Evolutionary conservation across 2,329 filamentous ascomycete genomes (phyloP).

Genomic region (Fonsecaea nubica): DNA sequence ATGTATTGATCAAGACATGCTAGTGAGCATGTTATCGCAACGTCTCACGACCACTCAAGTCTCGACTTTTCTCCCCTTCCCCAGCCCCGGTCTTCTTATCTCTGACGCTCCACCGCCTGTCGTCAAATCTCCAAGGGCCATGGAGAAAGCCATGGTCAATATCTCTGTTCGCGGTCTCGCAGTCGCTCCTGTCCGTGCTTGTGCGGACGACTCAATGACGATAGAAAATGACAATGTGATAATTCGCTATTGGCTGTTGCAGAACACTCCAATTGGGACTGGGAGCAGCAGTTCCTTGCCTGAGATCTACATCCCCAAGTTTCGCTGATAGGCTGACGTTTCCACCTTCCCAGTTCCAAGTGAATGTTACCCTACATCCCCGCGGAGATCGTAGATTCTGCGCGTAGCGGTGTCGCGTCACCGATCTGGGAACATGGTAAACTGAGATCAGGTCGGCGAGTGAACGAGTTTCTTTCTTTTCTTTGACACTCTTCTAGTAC

Average conservation of each 20-base stretch:
- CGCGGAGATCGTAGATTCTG: slow-evolving; percentile 27
- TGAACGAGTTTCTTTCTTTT: background rate
- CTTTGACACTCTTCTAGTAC: background rate
- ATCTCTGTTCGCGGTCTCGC: background rate
- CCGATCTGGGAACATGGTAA: background rate
- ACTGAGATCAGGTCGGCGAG: background rate
- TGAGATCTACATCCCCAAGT: slow-evolving; percentile 16
- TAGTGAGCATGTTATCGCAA: slow-evolving; percentile 22
- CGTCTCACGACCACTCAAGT: slow-evolving; percentile 24
- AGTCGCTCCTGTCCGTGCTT: slow-evolving; percentile 1
- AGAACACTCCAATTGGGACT: background rate
- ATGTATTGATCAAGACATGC: background rate
- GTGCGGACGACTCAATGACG: slow-evolving; percentile 15
- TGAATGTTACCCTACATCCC: slow-evolving; percentile 8
- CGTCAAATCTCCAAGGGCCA: slow-evolving; percentile 16
- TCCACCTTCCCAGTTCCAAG: slow-evolving; percentile 20
- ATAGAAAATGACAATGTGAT: slow-evolving; percentile 28
- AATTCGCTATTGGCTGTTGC: slow-evolving; percentile 25
- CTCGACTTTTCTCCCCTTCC: background rate
- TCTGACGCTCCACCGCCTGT: slow-evolving; percentile 9
- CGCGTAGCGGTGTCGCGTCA: slow-evolving; percentile 26
- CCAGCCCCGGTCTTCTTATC: slow-evolving; percentile 19
- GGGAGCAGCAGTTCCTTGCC: background rate
- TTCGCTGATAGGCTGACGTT: slow-evolving; percentile 24
- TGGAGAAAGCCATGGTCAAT: slow-evolving; percentile 30